Percentiles rank a stretch among this genome's conserved stretches.
phyloP scores from a whole-genome alignment of 768 basidiomycete species.

The Hortiboletus flavorubellus region DNA sequence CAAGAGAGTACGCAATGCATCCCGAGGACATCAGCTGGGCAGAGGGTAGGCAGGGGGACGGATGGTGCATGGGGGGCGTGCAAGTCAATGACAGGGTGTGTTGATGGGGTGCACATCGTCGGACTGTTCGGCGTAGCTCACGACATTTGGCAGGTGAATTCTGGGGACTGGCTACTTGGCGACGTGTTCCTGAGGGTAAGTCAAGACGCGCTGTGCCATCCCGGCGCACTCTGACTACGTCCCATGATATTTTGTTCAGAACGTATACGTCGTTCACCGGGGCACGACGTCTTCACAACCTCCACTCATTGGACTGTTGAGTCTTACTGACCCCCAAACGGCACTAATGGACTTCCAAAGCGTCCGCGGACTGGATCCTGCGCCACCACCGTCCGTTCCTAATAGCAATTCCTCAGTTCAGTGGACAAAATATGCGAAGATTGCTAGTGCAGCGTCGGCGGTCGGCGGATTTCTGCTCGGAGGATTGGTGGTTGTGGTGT shows the following conservation, averaged over 20 bases:
- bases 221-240: neutral
- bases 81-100: conserved; percentile 50
- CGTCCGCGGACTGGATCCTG: conserved; percentile 42
- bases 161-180: conserved; percentile 62
- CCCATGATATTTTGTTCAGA: conserved; percentile 32
- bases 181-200: conserved; percentile 53
- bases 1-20: conserved; percentile 43
- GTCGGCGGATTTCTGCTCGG: conserved; percentile 39
- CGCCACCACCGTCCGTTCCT: conserved; percentile 21
- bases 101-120: neutral
- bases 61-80: conserved; percentile 57
- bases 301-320: conserved; percentile 45
- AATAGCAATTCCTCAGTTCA: conserved; percentile 2
- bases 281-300: conserved; percentile 36
- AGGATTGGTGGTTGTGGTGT: conserved; percentile 26
- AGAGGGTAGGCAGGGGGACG: conserved; percentile 36
- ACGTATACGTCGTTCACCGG: conserved; percentile 52
- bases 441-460: conserved; percentile 24
- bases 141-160: conserved; percentile 36
- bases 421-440: conserved; percentile 16
- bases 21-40: conserved; percentile 53
- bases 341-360: conserved; percentile 40
- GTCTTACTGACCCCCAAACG: conserved; percentile 37
- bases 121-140: neutral
- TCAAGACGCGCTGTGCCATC: neutral